Conservation (phyloP, 2,329 filamentous ascomycete species). For the Aureobasidium melanogenum region DNA sequence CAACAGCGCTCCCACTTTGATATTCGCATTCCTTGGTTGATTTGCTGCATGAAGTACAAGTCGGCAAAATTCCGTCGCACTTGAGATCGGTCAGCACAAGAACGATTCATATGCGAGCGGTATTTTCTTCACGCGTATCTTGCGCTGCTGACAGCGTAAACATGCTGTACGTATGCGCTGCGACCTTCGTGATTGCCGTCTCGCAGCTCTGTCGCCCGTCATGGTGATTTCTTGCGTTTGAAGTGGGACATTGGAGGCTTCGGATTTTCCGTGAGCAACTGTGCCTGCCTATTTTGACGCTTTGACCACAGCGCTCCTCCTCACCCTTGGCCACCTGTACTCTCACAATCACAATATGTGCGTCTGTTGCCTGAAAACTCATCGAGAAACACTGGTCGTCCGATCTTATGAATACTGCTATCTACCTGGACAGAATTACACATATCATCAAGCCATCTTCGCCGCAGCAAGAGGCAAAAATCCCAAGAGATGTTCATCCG, state of each 20-base stretch:
- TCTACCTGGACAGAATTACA: neutral
- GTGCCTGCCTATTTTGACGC: neutral
- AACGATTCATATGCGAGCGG: neutral
- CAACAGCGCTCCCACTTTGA: neutral
- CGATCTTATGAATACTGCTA: neutral
- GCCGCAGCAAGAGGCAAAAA: neutral
- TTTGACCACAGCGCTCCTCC: neutral
- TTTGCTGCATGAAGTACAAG: neutral
- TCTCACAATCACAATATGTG: neutral
- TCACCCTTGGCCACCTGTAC: neutral
- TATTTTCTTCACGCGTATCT: neutral
- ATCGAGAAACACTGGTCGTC: neutral
- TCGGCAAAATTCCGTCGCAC: neutral
- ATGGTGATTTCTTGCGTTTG: neutral
- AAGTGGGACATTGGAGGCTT: neutral
- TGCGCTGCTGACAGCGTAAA: neutral
- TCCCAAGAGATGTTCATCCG: constrained; percentile 25
- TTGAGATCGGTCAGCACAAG: neutral
- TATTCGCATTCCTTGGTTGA: neutral
- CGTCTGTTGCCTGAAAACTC: neutral
- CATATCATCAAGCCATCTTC: neutral
- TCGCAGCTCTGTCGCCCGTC: neutral
- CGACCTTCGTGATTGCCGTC: neutral
- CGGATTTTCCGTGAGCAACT: neutral
- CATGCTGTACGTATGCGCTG: constrained; percentile 3